Evolutionary conservation across 345 rosid genomes (phyloP).

Genomic region (Capsella bursapastoris): DNA sequence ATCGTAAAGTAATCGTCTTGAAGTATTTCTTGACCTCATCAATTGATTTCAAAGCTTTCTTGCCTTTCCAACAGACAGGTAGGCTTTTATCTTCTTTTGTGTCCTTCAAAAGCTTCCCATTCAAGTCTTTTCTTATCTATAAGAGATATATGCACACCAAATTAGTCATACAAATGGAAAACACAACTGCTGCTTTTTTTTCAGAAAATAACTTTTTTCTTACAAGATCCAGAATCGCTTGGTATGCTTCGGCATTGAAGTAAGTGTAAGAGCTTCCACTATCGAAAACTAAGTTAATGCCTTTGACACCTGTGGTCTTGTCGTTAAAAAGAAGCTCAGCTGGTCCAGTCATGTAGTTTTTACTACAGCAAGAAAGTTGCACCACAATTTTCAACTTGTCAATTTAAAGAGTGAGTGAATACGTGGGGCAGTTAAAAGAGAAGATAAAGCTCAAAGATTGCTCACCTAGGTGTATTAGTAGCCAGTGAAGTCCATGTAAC

Average conservation of each 20-base stretch:
- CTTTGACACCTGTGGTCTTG: conserved; percentile 63
- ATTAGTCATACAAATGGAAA: conserved; percentile 2
- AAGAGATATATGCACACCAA: background rate
- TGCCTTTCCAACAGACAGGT: conserved; percentile 86
- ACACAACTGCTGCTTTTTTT: conserved; percentile 1
- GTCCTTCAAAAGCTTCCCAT: conserved; percentile 58
- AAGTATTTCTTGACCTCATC: conserved; percentile 60
- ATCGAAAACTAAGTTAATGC: conserved; percentile 65
- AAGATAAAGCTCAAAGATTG: conserved; percentile 19
- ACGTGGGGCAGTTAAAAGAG: background rate
- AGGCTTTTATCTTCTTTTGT: conserved; percentile 65
- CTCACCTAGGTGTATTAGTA: conserved; percentile 51
- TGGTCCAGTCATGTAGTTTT: conserved; percentile 66
- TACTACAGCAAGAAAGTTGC: conserved; percentile 49
- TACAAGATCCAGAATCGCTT: conserved; percentile 61
- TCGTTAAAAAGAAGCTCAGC: conserved; percentile 67
- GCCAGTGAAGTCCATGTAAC: conserved; percentile 68
- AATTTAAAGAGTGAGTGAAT: background rate
- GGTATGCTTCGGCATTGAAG: conserved; percentile 60
- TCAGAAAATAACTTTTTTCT: conserved; percentile 27
- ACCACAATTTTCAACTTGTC: conserved; percentile 8
- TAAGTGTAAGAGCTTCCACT: conserved; percentile 96
- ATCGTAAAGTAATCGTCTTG: conserved; percentile 61
- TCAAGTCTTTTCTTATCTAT: conserved; percentile 38
- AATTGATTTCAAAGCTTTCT: conserved; percentile 56